phyloP scores from a whole-genome alignment of 23 red algal species.

The Cyanidioschyzon merolae region DNA sequence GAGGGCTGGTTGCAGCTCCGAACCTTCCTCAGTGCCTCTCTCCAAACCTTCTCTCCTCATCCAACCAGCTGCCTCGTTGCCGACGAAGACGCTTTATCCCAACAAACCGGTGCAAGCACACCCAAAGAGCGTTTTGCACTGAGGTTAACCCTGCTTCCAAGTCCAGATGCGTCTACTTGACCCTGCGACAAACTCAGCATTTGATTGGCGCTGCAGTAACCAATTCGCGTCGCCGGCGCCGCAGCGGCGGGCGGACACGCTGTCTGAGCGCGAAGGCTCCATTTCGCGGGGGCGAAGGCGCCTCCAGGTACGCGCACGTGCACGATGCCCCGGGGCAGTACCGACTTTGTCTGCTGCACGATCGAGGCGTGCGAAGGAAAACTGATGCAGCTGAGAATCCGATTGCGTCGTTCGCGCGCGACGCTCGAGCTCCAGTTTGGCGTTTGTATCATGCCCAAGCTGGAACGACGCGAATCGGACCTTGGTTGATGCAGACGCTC shows the following conservation, averaged over 20 bases:
- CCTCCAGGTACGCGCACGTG: no score
- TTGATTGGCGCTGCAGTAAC: not conserved
- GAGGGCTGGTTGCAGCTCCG: not conserved
- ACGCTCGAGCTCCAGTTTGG: no score
- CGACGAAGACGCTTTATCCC: not conserved
- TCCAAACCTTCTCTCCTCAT: not conserved
- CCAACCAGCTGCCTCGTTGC: not conserved
- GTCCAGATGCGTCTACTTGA: no score
- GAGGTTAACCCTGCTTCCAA: no score
- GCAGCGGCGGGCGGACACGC: not conserved
- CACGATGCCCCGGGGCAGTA: no score
- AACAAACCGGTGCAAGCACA: not conserved
- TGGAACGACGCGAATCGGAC: no score
- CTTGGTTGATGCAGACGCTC: no score
- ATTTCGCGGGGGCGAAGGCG: not conserved
- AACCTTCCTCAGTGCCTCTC: not conserved
- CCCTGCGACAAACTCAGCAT: not conserved
- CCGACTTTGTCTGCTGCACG: no score
- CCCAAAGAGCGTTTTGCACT: not conserved
- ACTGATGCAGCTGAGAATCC: no score
- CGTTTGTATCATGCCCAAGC: no score
- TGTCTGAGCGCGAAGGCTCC: not conserved
- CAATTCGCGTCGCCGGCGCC: not conserved
- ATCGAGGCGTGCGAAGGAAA: no score
- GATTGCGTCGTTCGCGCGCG: no score